Conservation (phyloP, 257 asterid genomes). For the Rehmannia glutinosa region DNA sequence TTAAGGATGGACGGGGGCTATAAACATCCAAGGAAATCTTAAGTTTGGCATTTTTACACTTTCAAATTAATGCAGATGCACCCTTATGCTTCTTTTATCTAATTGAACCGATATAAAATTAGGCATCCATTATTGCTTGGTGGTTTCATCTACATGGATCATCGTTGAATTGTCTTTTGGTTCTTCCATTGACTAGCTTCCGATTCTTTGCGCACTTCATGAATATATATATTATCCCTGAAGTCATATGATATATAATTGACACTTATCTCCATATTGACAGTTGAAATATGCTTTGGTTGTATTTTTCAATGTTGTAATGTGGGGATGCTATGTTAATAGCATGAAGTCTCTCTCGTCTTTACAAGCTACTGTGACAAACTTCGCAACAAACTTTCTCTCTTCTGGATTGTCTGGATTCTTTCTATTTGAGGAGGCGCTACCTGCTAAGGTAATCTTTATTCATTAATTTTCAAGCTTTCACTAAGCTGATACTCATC, state of each 20-base stretch:
- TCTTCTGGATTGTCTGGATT: slow-evolving; percentile 86
- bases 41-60: too few species aligned
- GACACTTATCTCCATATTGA: slow-evolving; percentile 11
- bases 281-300: slow-evolving; percentile 73
- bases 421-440: slow-evolving; percentile 64
- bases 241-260: slow-evolving; percentile 8
- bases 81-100: too few species aligned
- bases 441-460: slow-evolving; percentile 55
- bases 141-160: neutral
- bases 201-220: neutral
- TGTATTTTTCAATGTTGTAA: slow-evolving; percentile 56
- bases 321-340: slow-evolving; percentile 97
- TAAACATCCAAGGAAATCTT: too few species aligned
- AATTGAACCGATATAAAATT: too few species aligned
- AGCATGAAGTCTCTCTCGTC: slow-evolving; percentile 88
- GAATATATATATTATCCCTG: neutral
- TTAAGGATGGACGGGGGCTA: too few species aligned
- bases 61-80: too few species aligned
- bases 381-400: slow-evolving; percentile 82
- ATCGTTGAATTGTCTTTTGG: neutral
- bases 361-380: slow-evolving; percentile 88
- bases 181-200: neutral
- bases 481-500: slow-evolving; percentile 1
- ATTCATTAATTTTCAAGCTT: neutral
- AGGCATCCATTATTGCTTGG: too few species aligned